phyloP scores from a whole-genome alignment of 306 rosid genomes.

The Malus fusca region DNA sequence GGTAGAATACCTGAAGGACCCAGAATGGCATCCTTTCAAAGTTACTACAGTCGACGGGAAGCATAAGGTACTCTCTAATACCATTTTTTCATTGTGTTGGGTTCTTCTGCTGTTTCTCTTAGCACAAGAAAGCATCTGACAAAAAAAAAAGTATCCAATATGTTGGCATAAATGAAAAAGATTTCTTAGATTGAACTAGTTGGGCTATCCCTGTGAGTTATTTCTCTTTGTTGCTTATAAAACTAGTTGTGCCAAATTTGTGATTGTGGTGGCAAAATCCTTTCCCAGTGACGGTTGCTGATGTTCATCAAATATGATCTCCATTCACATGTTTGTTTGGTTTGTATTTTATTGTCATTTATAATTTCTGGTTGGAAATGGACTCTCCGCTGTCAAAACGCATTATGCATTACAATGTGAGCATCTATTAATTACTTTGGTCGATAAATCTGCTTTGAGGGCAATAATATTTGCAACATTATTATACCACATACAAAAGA shows the following conservation, averaged over 20 bases:
- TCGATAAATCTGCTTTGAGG: not conserved
- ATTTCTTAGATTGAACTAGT: not conserved
- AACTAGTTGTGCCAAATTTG: not conserved
- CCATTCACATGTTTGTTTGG: not conserved
- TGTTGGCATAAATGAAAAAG: not conserved
- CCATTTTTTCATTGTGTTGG: conserved; percentile 5
- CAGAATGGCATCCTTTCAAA: conserved; percentile 94
- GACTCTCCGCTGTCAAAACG: not conserved
- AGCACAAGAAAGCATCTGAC: conserved; percentile 8
- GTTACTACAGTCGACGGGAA: conserved; percentile 37
- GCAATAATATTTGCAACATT: not conserved
- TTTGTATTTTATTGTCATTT: not conserved
- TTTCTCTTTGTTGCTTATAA: not conserved
- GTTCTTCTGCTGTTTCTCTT: not conserved
- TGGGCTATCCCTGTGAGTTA: not conserved
- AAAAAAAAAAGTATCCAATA: not conserved
- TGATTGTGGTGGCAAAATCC: not conserved
- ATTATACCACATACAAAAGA: not conserved
- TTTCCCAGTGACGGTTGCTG: not conserved
- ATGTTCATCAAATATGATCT: not conserved
- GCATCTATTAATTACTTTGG: not conserved
- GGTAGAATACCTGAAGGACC: conserved; percentile 88
- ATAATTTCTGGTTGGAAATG: not conserved
- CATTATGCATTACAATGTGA: not conserved
- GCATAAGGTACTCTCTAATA: conserved; percentile 36